phyloP scores from a whole-genome alignment of 2,329 filamentous ascomycete genomes.

The Curvularia spicifera region DNA sequence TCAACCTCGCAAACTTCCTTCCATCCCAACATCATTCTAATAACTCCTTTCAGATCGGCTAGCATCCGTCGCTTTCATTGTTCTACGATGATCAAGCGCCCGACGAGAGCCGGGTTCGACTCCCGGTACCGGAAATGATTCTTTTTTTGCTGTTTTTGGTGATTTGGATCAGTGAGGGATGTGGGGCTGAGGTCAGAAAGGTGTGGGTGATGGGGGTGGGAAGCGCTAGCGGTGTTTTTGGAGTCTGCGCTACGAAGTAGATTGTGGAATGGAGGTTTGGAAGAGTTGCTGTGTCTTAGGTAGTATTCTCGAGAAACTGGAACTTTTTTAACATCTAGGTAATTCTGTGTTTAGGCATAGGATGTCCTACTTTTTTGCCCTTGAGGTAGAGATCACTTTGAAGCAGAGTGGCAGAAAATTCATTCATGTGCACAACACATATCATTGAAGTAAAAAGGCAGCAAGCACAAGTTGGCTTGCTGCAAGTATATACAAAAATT shows the following conservation, averaged over 20 bases:
- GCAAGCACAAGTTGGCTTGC: not conserved
- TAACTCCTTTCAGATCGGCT: not conserved
- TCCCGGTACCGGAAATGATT: not conserved
- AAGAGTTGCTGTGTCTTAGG: too few species aligned
- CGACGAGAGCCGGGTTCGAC: not conserved
- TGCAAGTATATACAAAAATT: slow-evolving; percentile 27
- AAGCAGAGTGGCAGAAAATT: not conserved
- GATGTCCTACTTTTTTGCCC: too few species aligned
- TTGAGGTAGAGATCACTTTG: not conserved
- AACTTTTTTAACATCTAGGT: too few species aligned
- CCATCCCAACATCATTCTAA: not conserved
- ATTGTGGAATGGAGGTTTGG: not conserved
- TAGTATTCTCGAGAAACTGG: too few species aligned
- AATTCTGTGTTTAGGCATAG: too few species aligned
- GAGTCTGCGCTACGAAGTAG: not conserved
- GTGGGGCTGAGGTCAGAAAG: not conserved
- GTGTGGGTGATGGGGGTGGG: not conserved
- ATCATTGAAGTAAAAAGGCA: slow-evolving; percentile 12
- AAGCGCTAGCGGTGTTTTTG: not conserved
- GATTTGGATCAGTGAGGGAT: not conserved
- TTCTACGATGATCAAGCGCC: not conserved
- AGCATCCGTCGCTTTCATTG: slow-evolving; percentile 2
- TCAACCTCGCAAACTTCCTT: not conserved
- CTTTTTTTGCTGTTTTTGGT: not conserved
- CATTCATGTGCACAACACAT: slow-evolving; percentile 11